Percentiles rank a stretch among this genome's conserved stretches.
These are phyloP conservation scores for Penicillium argentinense DNA, from an alignment of 495 filamentous ascomycete genomes.

Conservation along the genomic window DNA sequence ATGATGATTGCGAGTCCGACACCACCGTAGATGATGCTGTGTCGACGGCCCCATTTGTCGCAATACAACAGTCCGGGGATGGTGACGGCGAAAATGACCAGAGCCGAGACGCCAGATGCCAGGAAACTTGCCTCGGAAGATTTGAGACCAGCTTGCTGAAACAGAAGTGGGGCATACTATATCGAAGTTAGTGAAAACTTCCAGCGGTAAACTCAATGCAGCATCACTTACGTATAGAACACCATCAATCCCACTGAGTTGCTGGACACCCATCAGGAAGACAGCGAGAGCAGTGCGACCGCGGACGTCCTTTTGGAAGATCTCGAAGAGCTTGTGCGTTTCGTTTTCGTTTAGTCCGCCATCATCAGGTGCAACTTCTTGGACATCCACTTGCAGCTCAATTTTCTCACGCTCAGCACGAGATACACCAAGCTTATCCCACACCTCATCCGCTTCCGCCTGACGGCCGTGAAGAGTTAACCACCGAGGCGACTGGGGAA, in stretches of 20 bases:
- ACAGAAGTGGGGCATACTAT: constrained; percentile 54
- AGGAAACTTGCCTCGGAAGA: constrained; percentile 51
- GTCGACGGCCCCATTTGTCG: constrained; percentile 60
- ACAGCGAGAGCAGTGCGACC: constrained; percentile 37
- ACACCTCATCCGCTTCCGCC: constrained; percentile 32
- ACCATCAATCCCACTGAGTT: constrained; percentile 49
- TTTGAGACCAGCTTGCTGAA: constrained; percentile 53
- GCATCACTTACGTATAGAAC: constrained; percentile 48
- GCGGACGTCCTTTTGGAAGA: constrained; percentile 44
- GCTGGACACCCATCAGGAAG: constrained; percentile 46
- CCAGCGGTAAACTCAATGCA: background rate
- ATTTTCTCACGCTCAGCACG: constrained; percentile 52
- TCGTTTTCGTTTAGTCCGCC: background rate
- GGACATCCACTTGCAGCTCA: constrained; percentile 17
- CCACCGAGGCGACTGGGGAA: constrained; percentile 53
- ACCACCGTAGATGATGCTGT: constrained; percentile 55
- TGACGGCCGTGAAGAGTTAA: constrained; percentile 39
- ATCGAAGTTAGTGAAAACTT: background rate
- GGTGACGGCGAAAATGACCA: constrained; percentile 49
- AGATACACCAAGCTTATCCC: constrained; percentile 49
- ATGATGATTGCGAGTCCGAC: constrained; percentile 45
- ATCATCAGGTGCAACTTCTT: background rate
- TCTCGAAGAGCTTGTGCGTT: constrained; percentile 20
- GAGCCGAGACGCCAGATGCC: constrained; percentile 53
- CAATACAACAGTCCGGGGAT: constrained; percentile 54